These are phyloP conservation scores for Colletotrichum tropicicola DNA, from an alignment of 2,329 filamentous ascomycete species.

Conservation along the genomic window DNA sequence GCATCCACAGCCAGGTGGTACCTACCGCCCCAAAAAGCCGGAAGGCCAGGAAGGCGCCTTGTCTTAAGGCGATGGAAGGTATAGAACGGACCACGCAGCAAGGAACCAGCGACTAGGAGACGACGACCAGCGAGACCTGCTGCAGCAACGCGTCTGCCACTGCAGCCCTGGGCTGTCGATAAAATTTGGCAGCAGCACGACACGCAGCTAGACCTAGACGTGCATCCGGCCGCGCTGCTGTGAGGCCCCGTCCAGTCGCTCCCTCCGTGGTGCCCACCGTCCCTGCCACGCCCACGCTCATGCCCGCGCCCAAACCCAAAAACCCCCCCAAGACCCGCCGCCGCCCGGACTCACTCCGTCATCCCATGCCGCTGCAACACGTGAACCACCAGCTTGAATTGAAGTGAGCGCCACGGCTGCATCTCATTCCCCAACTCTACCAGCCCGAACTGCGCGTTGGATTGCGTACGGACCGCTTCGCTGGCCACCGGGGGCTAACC, in stretches of 20 bases:
- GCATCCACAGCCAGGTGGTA: neutral
- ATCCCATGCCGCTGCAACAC: conserved; percentile 24
- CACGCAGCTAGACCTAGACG: too few relatives aligned
- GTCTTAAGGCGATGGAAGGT: conserved; percentile 2
- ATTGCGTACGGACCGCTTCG: conserved; percentile 6
- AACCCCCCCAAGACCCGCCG: conserved; percentile 2
- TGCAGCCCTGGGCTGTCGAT: conserved; percentile 18
- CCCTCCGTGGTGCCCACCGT: conserved; percentile 6
- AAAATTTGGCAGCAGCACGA: neutral
- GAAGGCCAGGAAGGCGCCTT: too few relatives aligned
- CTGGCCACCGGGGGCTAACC: neutral
- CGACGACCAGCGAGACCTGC: conserved; percentile 13
- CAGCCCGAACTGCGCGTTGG: neutral
- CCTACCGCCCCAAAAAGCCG: too few relatives aligned
- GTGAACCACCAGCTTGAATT: conserved; percentile 19
- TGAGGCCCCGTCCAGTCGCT: neutral
- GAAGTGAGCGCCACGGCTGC: conserved; percentile 6
- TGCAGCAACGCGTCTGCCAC: neutral
- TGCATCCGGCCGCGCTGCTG: neutral
- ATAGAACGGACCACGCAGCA: conserved; percentile 2
- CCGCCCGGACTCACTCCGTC: conserved; percentile 21
- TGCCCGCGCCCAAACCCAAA: conserved; percentile 2
- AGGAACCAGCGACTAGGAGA: conserved; percentile 15
- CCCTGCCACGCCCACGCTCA: neutral
- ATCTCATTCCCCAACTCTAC: neutral